Evolutionary conservation across 371 early-diverging fungal genomes (phyloP), one percentile per base, ranked within the genome.

Genomic region (Mortierella sp.): DNA sequence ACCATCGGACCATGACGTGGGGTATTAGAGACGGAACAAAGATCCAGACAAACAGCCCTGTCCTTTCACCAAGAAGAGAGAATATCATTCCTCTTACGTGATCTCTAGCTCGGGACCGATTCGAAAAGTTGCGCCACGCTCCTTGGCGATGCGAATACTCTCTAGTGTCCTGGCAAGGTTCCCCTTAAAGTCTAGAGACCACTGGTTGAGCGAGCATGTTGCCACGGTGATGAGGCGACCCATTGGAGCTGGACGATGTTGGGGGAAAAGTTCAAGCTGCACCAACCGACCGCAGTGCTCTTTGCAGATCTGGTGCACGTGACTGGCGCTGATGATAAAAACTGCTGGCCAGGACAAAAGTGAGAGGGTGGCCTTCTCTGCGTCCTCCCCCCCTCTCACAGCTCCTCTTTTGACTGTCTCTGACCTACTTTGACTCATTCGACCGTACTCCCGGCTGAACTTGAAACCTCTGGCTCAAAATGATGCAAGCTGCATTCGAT

Each of bases 101-200:
- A 98, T 92, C 83, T 99, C 99, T 4, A 99, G 88, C 78, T 99
- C 99, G 1, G 99, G 97, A 2, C 98, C 99, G 34, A 97, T 90
- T 50, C 99, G 90, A 41, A 95, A 82, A 34, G 82, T 84, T 0
- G 99, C 96, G 8, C 95, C 95, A 21, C 74, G 80, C 18, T 82
- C 86, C 70, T 95, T 96, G 3, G 98, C 96, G 24, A 90, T 81
- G 26, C 83, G 79, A 59, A 98, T 95, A 81, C 94, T 93, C 72
- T 91, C 89, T 12, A 90, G 82, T 60, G 96, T 97, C 58, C 98
- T 88, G 43, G 86, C 80, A 10, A 89, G 86, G 85, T 99, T 99
- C 18, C 98, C 98, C 42, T 89, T 87, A 59, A 98, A 98, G 80
- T 98, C 98, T 41, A 99, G 83, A 0, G 98, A 95, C 98, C 98